Percentiles rank a stretch among this genome's conserved stretches.
These are phyloP conservation scores for Pleurotus tuber-regium DNA, from an alignment of 768 basidiomycete genomes.

Conservation along the genomic window DNA sequence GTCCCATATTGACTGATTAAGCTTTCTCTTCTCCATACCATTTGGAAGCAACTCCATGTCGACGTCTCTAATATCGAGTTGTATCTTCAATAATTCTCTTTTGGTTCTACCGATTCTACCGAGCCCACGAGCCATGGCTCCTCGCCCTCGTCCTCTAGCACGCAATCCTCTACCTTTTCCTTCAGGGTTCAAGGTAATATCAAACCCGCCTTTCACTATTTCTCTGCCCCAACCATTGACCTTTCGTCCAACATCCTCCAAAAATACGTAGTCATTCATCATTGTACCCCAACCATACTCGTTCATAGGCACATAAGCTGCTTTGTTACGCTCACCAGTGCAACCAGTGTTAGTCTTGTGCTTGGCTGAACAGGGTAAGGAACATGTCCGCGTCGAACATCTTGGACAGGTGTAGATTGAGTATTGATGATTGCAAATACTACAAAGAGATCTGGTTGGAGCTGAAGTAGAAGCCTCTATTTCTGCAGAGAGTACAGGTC, in stretches of 20 bases:
- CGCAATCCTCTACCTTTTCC: constrained; percentile 19
- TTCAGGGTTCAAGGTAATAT: constrained; percentile 21
- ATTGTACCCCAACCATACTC: constrained; percentile 81
- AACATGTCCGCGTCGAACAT: constrained; percentile 71
- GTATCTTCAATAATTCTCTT: constrained; percentile 63
- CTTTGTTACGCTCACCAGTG: constrained; percentile 71
- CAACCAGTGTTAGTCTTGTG: constrained; percentile 68
- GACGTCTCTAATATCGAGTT: constrained; percentile 66
- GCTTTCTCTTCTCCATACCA: constrained; percentile 78
- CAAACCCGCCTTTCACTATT: constrained; percentile 62
- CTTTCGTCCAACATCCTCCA: constrained; percentile 79
- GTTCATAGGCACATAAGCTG: constrained; percentile 76
- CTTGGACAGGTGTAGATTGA: constrained; percentile 81
- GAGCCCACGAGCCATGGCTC: constrained; percentile 20
- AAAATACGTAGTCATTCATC: constrained; percentile 85
- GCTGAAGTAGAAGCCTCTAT: too few species aligned
- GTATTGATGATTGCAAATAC: constrained; percentile 41
- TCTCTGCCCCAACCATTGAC: constrained; percentile 73
- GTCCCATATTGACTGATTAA: constrained; percentile 85
- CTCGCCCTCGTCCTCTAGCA: constrained; percentile 24
- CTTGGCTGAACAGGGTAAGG: constrained; percentile 59
- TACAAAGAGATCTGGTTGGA: constrained; percentile 35
- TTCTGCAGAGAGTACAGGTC: too few species aligned
- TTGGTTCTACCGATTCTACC: constrained; percentile 49
- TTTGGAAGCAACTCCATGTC: constrained; percentile 73